Base-by-base conservation (phyloP, 225 moss, liverwort and hornwort genomes). In the Sphagnum tenellum region DNA sequence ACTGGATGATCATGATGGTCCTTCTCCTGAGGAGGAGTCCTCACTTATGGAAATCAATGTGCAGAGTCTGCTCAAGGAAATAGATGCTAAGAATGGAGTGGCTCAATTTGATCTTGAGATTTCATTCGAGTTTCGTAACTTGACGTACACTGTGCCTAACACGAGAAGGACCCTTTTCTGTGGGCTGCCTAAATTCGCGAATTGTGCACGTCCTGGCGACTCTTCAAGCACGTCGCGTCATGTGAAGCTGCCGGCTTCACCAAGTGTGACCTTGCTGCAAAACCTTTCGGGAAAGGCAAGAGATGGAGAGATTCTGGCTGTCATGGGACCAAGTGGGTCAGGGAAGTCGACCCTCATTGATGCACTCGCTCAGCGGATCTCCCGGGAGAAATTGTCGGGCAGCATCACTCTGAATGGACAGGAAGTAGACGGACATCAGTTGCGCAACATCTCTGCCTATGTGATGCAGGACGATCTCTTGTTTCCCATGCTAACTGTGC, bases 311-410 rank as follows among this genome's bases (percentile, higher is more conserved):
- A 89, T 94, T 62, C 59, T 89, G 70, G 94, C 91, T 44, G 89
- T 94, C 12, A 94, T 94, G 94, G 94, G 94, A 50, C 94, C 91
- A 7, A 94, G 94, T 47, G 94, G 94, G 12, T 89, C 89, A 3
- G 90, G 90, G n/a, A 94, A 94, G 69, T 85, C 85, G 9, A 94
- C 94, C 3, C 74, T 94, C 57, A 94, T 91, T 46, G 94, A 94
- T 69, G 94, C 94, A 9, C 77, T 94, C 55, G 91, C 94, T 14
- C 94, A 94, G 70, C 72, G 94, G 61, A 91, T 94, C 59, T 82
- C 83, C 9, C 85, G 69, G 9, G 78, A 75, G 44, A 91, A 91
- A 65, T 70, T 94, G 71, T 63, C 70, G 3, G 94, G 94, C 8
- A 75, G 71, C 60, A 88, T 94, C 67, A 93, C 88, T 45, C 73